phyloP scores from a whole-genome alignment of 768 basidiomycete genomes.

The Rossbeevera mucosa region DNA sequence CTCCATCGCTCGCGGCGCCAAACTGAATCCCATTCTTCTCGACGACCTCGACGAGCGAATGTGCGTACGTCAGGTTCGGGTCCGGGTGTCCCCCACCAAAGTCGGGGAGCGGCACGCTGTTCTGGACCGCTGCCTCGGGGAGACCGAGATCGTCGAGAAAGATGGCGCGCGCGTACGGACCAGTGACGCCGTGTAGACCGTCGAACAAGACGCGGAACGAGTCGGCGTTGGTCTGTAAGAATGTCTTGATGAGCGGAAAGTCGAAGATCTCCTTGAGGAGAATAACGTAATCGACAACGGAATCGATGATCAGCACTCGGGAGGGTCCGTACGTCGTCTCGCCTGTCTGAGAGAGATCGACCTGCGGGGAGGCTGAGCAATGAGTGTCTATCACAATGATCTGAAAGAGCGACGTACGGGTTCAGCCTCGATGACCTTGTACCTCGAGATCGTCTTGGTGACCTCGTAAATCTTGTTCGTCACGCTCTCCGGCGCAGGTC shows the following conservation, averaged over 20 bases:
- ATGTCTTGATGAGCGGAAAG: conserved; percentile 85
- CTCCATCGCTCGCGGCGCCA: conserved; percentile 95
- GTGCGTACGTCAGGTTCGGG: conserved; percentile 97
- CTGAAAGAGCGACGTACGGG: conserved; percentile 49
- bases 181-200: conserved; percentile 93
- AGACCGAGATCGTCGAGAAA: conserved; percentile 82
- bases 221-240: conserved; percentile 64
- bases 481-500: conserved; percentile 92
- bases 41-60: conserved; percentile 87
- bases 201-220: conserved; percentile 91
- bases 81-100: conserved; percentile 98
- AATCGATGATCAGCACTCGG: conserved; percentile 88
- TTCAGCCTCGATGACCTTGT: conserved; percentile 77
- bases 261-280: conserved; percentile 90
- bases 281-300: conserved; percentile 81
- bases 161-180: conserved; percentile 90
- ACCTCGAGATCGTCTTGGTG: conserved; percentile 80
- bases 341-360: conserved; percentile 82
- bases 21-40: conserved; percentile 84
- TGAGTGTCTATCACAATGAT: too few species aligned
- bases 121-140: conserved; percentile 76
- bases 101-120: conserved; percentile 87
- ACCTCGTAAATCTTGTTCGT: conserved; percentile 94
- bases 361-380: too few species aligned
- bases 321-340: conserved; percentile 77